Evolutionary conservation across 148 eudicot species (phyloP), one percentile per base, ranked within the genome.

Genomic region (Persicaria tinctoria): DNA sequence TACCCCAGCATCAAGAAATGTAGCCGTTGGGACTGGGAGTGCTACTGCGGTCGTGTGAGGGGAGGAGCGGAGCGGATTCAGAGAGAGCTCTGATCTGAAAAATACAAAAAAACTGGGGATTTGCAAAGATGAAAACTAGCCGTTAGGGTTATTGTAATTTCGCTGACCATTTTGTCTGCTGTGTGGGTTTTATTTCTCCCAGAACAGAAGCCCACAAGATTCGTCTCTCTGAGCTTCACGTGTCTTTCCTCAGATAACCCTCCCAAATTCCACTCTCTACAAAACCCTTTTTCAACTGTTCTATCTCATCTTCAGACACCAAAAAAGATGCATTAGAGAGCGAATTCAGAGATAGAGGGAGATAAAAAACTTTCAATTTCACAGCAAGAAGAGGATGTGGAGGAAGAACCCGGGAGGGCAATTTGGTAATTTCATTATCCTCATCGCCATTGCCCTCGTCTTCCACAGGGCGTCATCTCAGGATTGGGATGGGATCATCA

Each of bases 401-500:
- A 81, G 79, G 81, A 68, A 14, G 59, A 60, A 54, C 48, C 56
- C 73, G 9, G 13, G 70, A 48, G n/a, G 51, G 41, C 44, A 74
- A 3, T 46, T 55, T 5, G 55, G 50, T 72, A 8, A 38, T 17
- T 44, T 73, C 17, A 14, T 74, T 10, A 56, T 77, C 51, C 55
- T 79, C 17, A 51, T 81, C 2, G 45, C 82, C 16, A 49, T 90
- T 32, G 48, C 75, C 68, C 78, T 68, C 48, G 64, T 75, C 1
- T 55, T 76, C 64, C 73, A 48, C 3, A 63, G 82, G 14, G 83
- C 47, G 27, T 77, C 83, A 64, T 56, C 84, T 63, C 77, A 83
- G 47, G 80, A 49, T 1, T 92, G 89, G 88, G 97, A 92, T 75
- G 95, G 97, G n/a, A 83, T 90, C 4, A 79, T 90, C 0, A 90